Conservation (phyloP, 805 yeast genomes). For the Ogataea nakhonphanomensis region DNA sequence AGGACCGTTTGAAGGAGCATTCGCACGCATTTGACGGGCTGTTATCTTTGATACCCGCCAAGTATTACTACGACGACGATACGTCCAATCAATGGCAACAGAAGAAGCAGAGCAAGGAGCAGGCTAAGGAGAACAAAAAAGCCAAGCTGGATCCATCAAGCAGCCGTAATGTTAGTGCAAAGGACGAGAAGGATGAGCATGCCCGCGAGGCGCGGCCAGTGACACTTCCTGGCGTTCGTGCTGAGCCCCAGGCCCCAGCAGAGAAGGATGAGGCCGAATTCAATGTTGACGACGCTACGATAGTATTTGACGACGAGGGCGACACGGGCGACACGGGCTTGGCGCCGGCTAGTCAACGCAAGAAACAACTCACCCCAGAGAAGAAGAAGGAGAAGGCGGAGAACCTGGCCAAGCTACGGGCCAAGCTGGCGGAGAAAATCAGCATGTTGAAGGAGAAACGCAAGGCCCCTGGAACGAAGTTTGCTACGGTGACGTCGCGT, state of each 20-base stretch:
- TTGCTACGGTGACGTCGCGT: slow-evolving; percentile 82
- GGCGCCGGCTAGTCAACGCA: slow-evolving; percentile 8
- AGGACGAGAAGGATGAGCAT: slow-evolving; percentile 54
- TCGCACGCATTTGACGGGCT: slow-evolving; percentile 85
- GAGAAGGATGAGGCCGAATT: slow-evolving; percentile 1
- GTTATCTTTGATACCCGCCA: slow-evolving; percentile 88
- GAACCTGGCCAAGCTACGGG: slow-evolving; percentile 65
- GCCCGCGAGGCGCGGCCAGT: slow-evolving; percentile 53
- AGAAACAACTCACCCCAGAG: slow-evolving; percentile 39
- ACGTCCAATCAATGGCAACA: slow-evolving; percentile 88
- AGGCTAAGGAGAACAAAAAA: slow-evolving; percentile 55
- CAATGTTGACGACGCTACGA: slow-evolving; percentile 1
- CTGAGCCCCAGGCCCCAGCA: slow-evolving; percentile 13
- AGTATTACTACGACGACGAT: slow-evolving; percentile 88
- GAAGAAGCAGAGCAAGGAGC: slow-evolving; percentile 69
- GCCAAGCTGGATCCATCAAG: slow-evolving; percentile 73
- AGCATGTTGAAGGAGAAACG: slow-evolving; percentile 68
- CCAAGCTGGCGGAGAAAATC: slow-evolving; percentile 75
- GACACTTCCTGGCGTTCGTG: slow-evolving; percentile 30
- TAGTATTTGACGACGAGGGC: slow-evolving; percentile 66
- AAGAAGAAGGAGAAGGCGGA: slow-evolving; percentile 48
- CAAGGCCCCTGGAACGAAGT: slow-evolving; percentile 86
- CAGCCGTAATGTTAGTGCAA: slow-evolving; percentile 47
- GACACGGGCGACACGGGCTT: slow-evolving; percentile 47
- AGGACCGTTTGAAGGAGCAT: slow-evolving; percentile 76